Conservation (phyloP, 108 stramenopile species). For the Cyclostephanos tholiformis region DNA sequence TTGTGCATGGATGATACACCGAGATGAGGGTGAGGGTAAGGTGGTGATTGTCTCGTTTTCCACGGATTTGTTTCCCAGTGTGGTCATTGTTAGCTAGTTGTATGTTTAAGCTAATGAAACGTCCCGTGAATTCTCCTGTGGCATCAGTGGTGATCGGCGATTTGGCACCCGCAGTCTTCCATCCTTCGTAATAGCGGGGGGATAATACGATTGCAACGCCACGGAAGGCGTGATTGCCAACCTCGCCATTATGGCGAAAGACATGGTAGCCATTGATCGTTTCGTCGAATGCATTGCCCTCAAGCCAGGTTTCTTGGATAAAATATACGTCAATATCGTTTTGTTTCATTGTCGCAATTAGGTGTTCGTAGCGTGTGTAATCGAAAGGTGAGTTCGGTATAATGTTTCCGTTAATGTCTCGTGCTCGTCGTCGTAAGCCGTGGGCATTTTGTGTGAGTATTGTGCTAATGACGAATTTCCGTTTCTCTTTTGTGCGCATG, state of each 20-base stretch:
- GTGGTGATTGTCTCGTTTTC: neutral
- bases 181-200: neutral
- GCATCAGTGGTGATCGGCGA: neutral
- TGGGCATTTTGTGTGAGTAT: neutral
- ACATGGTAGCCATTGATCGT: neutral
- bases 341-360: neutral
- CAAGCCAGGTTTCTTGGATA: neutral
- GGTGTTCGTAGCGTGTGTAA: neutral
- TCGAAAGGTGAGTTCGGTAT: neutral
- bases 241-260: neutral
- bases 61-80: neutral
- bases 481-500: neutral
- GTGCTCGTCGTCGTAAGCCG: neutral
- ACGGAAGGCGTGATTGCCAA: neutral
- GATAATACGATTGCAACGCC: slow-evolving; percentile 13
- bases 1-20: slow-evolving; percentile 1
- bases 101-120: neutral
- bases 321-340: neutral
- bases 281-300: neutral
- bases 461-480: neutral
- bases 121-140: neutral
- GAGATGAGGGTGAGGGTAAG: neutral
- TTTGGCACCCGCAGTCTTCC: neutral
- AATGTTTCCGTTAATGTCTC: neutral
- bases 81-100: neutral